phyloP scores from a whole-genome alignment of 2,329 filamentous ascomycete species.

The Fusarium tjaetaba region DNA sequence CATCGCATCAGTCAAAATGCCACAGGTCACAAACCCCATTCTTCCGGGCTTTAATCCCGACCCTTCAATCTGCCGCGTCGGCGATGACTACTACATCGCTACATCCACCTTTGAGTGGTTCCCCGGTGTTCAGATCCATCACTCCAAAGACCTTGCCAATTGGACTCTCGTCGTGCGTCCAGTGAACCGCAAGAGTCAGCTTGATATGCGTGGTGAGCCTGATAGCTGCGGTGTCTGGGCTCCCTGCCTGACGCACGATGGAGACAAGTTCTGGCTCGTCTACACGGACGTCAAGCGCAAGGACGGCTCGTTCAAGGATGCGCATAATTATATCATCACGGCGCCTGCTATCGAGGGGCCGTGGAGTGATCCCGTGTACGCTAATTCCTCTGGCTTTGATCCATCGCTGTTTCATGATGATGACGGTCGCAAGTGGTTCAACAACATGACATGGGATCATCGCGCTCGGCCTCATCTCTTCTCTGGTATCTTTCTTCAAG shows the following conservation, averaged over 20 bases:
- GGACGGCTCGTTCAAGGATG: conserved; percentile 72
- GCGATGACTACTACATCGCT: conserved; percentile 64
- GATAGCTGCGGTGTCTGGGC: conserved; percentile 73
- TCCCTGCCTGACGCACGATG: conserved; percentile 70
- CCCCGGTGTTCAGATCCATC: conserved; percentile 65
- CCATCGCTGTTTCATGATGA: conserved; percentile 69
- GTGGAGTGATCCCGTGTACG: conserved; percentile 69
- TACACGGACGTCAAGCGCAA: conserved; percentile 75
- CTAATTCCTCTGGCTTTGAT: conserved; percentile 71
- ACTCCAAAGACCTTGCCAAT: conserved; percentile 63
- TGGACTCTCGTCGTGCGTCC: conserved; percentile 60
- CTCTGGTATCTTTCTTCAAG: conserved; percentile 67
- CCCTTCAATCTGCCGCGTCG: conserved; percentile 63
- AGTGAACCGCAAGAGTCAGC: conserved; percentile 59
- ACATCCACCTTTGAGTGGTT: conserved; percentile 67
- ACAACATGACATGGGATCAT: conserved; percentile 67
- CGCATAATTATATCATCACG: conserved; percentile 71
- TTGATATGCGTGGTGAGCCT: conserved; percentile 68
- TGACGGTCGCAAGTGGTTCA: conserved; percentile 65
- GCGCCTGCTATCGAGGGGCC: conserved; percentile 64
- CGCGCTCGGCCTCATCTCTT: conserved; percentile 60
- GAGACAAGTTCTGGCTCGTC: conserved; percentile 69
- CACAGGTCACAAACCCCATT: conserved; percentile 62
- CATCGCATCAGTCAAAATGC: conserved; percentile 50
- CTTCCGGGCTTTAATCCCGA: conserved; percentile 67